These are phyloP conservation scores for Adansonia grandidieri DNA, from an alignment of 441 rosid species.

Conservation along the genomic window DNA sequence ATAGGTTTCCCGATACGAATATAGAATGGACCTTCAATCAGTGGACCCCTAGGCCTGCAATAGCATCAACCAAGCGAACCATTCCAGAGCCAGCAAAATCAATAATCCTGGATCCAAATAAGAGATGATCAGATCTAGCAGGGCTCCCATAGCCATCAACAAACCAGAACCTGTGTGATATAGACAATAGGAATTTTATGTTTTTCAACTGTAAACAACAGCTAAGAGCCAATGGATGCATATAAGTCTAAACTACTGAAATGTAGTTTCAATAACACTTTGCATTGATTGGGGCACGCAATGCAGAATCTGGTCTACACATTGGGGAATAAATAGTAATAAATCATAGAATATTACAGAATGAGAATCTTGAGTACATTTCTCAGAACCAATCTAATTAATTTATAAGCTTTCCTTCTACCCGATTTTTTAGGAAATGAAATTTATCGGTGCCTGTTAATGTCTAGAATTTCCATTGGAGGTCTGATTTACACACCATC, in stretches of 20 bases:
- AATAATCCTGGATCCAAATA: slow-evolving; percentile 45
- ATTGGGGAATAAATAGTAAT: background rate
- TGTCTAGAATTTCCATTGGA: too few relatives aligned
- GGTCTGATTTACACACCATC: background rate
- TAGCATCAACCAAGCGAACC: slow-evolving; percentile 53
- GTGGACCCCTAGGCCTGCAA: slow-evolving; percentile 51
- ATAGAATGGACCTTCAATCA: slow-evolving; percentile 32
- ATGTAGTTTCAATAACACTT: too few relatives aligned
- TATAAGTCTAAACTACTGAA: too few relatives aligned
- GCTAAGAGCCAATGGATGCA: too few relatives aligned
- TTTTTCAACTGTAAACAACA: too few relatives aligned
- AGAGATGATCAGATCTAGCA: slow-evolving; percentile 27
- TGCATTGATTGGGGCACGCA: too few relatives aligned
- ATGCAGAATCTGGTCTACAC: background rate
- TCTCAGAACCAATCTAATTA: background rate
- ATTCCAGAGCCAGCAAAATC: slow-evolving; percentile 60
- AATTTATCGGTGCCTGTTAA: background rate
- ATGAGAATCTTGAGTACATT: background rate
- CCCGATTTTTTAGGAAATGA: background rate
- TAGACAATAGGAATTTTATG: slow-evolving; percentile 22
- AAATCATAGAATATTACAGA: background rate
- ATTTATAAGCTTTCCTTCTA: background rate
- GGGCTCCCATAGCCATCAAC: slow-evolving; percentile 52
- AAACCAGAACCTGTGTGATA: slow-evolving; percentile 57
- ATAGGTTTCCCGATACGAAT: slow-evolving; percentile 11